Evolutionary conservation across 768 basidiomycete genomes (phyloP).

Genomic region (Boletus speciosus): DNA sequence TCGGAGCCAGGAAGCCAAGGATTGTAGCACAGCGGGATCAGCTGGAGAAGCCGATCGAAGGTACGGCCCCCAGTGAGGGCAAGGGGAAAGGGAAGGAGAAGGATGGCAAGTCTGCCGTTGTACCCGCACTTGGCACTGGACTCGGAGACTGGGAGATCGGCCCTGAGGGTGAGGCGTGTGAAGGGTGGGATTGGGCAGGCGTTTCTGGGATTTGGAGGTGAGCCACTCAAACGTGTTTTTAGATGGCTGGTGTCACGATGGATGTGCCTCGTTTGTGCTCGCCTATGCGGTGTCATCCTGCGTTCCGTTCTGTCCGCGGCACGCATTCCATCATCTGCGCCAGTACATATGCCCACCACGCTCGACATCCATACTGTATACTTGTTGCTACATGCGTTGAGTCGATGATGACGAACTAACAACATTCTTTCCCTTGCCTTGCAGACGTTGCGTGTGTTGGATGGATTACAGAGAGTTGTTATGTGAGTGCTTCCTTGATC

Average conservation of each 20-base stretch:
- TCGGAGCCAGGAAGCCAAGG: slow-evolving; percentile 7
- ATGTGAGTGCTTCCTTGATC: slow-evolving; percentile 35
- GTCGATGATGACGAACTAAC: slow-evolving; percentile 2
- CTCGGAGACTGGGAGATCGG: slow-evolving; percentile 24
- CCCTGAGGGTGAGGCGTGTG: slow-evolving; percentile 21
- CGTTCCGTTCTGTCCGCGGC: background rate
- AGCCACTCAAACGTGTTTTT: slow-evolving; percentile 14
- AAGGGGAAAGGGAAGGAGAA: slow-evolving; percentile 22
- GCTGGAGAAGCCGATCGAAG: slow-evolving; percentile 9
- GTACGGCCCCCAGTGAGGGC: background rate
- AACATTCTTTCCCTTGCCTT: background rate
- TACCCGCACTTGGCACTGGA: background rate
- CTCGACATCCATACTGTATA: background rate
- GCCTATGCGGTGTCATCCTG: no score
- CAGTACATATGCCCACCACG: background rate
- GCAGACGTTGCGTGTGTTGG: slow-evolving; percentile 56
- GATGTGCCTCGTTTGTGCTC: background rate
- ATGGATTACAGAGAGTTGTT: slow-evolving; percentile 55
- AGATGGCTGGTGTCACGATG: background rate
- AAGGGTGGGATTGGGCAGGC: slow-evolving; percentile 62
- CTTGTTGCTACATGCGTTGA: background rate
- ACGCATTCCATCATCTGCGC: background rate
- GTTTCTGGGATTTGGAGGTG: slow-evolving; percentile 53
- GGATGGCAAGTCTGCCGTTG: background rate
- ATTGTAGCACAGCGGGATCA: slow-evolving; percentile 9